Base-by-base conservation (phyloP, 2,329 filamentous ascomycete genomes). In the Pseudofabraea citricarpa region DNA sequence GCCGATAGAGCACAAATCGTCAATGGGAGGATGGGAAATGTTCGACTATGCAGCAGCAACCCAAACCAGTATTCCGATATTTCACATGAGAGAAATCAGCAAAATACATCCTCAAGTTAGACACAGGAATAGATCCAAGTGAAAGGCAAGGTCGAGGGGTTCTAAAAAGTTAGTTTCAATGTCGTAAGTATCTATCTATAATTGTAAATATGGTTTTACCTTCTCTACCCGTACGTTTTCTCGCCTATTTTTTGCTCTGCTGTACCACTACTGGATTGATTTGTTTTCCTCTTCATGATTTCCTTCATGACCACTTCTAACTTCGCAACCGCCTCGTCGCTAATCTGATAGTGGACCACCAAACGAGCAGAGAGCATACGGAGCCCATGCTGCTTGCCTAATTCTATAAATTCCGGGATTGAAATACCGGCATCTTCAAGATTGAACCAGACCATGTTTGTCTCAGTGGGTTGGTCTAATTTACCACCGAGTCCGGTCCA, bases 361-460 rank as follows among this genome's bases (percentile, higher is more conserved):
- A 87, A 59, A 45, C 84, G 68, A 3, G 75, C 75, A 23, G 77
- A 77, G 8, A 69, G 53, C 12, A 83, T 58, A 49, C 67, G 73
- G 43, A 87, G 53, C 0, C 82, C 82, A 43, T 76, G 71, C 54
- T 76, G 71, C 48, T 75, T 64, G 2, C 72, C 80, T 27, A 76
- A 62, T 44, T 71, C 67, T 8, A 75, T 71, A 47, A 82, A 76
- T 31, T 74, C 69, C 40, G 75, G 70, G 4, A 60, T 60, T 3
- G 69, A 66, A 23, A 83, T 61, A 0, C 73, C 73, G n/a, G 72
- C 72, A 6, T 68, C 68, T 24, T 75, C 71, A 7, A 86, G 66
- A 62, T 87, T 78, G 47, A 87, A 60, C 83, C 83, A 87, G 8
- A 86, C 79, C 82, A 87, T 87, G 56, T 87, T 88, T 15, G 83